These are phyloP conservation scores for Colletotrichum viniferum DNA, from an alignment of 2,329 filamentous ascomycete species.

Conservation along the genomic window DNA sequence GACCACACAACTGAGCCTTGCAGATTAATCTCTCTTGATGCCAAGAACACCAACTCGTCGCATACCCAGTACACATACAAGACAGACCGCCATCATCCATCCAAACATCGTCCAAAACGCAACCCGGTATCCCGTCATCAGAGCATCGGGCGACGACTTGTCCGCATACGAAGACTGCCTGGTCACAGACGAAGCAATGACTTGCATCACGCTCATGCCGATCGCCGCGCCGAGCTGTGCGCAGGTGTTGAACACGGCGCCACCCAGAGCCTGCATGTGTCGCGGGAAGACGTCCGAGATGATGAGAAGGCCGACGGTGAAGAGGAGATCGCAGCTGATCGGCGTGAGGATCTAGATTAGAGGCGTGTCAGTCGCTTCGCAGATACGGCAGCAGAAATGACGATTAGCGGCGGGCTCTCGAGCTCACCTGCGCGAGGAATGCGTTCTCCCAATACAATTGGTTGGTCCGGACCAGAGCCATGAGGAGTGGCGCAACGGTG, in stretches of 20 bases:
- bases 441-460: slow-evolving; percentile 49
- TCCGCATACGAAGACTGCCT: not conserved
- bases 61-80: not conserved
- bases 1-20: not conserved
- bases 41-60: not conserved
- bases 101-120: slow-evolving; percentile 57
- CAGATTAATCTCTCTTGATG: not conserved
- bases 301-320: slow-evolving; percentile 58
- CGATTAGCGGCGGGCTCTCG: slow-evolving; percentile 6
- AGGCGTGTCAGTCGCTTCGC: slow-evolving; percentile 28
- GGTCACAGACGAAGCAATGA: slow-evolving; percentile 36
- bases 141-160: slow-evolving; percentile 26
- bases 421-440: slow-evolving; percentile 36
- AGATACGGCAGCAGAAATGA: slow-evolving; percentile 14
- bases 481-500: slow-evolving; percentile 45
- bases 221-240: slow-evolving; percentile 60
- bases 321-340: slow-evolving; percentile 51
- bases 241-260: slow-evolving; percentile 63
- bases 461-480: slow-evolving; percentile 46
- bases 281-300: slow-evolving; percentile 58
- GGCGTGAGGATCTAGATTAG: slow-evolving; percentile 37
- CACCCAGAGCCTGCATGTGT: slow-evolving; percentile 59
- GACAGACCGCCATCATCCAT: slow-evolving; percentile 38
- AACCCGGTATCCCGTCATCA: slow-evolving; percentile 54
- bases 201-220: slow-evolving; percentile 52